Base-by-base conservation (phyloP, 2,329 filamentous ascomycete species). In the Clonostachys chloroleuca region DNA sequence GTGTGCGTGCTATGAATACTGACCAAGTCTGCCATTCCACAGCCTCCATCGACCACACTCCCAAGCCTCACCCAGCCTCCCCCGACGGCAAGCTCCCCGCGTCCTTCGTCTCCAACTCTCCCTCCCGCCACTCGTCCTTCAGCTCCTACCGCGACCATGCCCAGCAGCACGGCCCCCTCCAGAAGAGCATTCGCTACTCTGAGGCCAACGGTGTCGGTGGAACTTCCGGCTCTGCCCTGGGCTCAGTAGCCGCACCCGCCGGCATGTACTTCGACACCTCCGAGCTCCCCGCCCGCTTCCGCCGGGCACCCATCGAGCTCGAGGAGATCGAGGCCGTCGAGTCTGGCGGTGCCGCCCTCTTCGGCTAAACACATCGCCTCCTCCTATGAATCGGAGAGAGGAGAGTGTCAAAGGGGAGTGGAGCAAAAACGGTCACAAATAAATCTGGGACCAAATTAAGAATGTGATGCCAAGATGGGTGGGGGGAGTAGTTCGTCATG, bases 261-360 rank as follows among this genome's bases (percentile, higher is more conserved):
- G 92, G 92, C 56, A 74, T 89, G 66, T 90, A 79, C 68, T 96
- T 96, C 64, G 94, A 97, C 68, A 83, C 91, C 57, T 88, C 83
- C 57, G 88, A 99, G 71, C 83, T 99, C 20, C 92, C 94, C 16
- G 65, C 75, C 52, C 83, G 92, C 59, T 99, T 96, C 80, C 83
- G 85, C 61, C 81, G 90, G 54, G 73, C 81, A 43, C 79, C 83
- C 12, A 87, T 92, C 70, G 85, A 81, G 36, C 69, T 84, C 57
- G 84, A 84, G 40, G 94, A 99, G 80, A 99, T 99, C 51, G 94
- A 97, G 68, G 92, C 91, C 18, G 81, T 99, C 61, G 91, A 96
- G 81, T 94, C 89, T 47, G 94, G 92, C 47, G 94, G 94, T 48
- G 94, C 92, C 34, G 70, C 77, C 35, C 63, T 76, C 48, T 67